Evolutionary conservation across 2,329 filamentous ascomycete genomes (phyloP).

Genomic region (Penicillium sclerotiorum): DNA sequence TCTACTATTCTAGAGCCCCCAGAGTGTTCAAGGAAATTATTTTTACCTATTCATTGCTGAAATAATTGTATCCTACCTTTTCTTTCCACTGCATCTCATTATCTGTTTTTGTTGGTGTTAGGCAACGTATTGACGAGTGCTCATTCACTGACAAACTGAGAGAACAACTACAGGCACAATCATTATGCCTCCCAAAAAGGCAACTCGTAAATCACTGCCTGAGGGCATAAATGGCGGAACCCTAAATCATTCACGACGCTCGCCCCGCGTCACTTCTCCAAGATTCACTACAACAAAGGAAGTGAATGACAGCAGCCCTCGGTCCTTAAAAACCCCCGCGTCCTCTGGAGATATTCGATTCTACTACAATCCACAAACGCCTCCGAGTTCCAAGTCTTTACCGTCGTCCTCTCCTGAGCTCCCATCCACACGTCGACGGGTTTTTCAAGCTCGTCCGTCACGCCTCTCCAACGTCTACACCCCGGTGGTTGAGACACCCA

Average conservation of each 20-base stretch:
- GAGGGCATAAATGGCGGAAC: conserved; percentile 12
- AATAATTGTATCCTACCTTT: no score
- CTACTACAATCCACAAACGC: conserved; percentile 14
- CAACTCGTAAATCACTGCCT: conserved; percentile 21
- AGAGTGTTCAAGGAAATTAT: no score
- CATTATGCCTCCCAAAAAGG: conserved; percentile 26
- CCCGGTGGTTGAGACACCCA: conserved; percentile 19
- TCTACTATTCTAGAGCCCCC: neutral
- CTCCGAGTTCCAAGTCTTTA: neutral
- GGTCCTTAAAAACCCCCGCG: conserved; percentile 10
- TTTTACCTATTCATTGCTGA: no score
- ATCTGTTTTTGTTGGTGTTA: no score
- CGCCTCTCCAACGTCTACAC: conserved; percentile 25
- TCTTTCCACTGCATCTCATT: no score
- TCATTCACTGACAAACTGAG: neutral
- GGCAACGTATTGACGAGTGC: no score
- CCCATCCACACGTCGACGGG: conserved; percentile 15
- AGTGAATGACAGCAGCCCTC: no score
- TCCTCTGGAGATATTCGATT: conserved; percentile 16
- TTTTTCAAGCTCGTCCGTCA: conserved; percentile 25
- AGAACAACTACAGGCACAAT: neutral
- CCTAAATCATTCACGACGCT: conserved; percentile 22
- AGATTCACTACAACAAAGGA: no score
- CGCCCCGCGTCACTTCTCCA: conserved; percentile 15
- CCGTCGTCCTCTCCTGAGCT: conserved; percentile 9